A percentile compares a stretch with the other conserved stretches of the same genome.
Evolutionary conservation across 257 asterid genomes (phyloP).

Genomic region (Plectranthus barbatus): DNA sequence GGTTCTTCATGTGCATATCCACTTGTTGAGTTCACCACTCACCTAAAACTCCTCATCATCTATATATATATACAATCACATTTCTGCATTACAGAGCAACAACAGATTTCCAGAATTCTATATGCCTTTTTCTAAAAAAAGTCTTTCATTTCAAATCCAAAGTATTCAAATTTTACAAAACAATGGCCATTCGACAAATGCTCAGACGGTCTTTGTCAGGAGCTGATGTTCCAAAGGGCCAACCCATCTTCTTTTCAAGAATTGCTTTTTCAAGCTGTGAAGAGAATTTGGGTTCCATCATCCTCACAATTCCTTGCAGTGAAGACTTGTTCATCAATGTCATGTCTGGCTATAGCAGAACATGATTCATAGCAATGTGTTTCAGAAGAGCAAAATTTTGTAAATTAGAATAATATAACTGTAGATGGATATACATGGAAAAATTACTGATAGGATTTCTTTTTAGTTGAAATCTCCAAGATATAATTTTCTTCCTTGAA

Average conservation of each 20-base stretch:
- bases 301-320: conserved; percentile 42
- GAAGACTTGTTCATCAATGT: conserved; percentile 22
- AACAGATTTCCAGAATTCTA: neutral
- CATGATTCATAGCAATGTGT: neutral
- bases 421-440: neutral
- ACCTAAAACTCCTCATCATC: no score
- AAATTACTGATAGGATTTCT: no score
- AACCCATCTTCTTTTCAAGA: conserved; percentile 8
- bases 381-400: no score
- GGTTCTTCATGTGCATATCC: no score
- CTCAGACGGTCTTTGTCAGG: no score
- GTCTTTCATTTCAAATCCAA: neutral
- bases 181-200: no score
- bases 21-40: no score
- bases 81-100: neutral
- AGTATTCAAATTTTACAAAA: neutral
- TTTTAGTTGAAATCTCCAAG: no score
- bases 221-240: no score
- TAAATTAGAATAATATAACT: no score
- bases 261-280: conserved; percentile 16
- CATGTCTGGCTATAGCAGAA: conserved; percentile 19
- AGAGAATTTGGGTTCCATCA: conserved; percentile 27
- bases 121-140: neutral
- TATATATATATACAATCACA: no score
- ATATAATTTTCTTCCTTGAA: no score